A percentile compares a stretch with the other conserved stretches of the same genome.
Conservation (phyloP, 768 basidiomycete genomes). For the Phylloporus sp. region DNA sequence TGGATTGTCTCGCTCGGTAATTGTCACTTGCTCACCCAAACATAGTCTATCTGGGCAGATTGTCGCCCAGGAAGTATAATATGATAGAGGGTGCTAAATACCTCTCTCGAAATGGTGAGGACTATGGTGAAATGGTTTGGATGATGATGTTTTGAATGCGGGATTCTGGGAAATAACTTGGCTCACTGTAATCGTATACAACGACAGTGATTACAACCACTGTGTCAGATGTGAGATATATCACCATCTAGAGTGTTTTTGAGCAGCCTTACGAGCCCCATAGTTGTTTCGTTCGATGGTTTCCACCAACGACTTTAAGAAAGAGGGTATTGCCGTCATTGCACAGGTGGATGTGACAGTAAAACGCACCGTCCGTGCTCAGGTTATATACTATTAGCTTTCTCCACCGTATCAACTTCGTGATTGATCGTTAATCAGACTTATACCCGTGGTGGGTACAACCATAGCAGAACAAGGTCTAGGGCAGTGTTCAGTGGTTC, state of each 20-base stretch:
- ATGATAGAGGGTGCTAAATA: not conserved
- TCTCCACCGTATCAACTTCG: too few relatives aligned
- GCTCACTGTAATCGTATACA: conserved; percentile 1
- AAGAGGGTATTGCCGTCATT: too few relatives aligned
- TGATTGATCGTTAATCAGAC: too few relatives aligned
- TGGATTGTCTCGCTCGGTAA: not conserved
- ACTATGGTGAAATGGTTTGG: not conserved
- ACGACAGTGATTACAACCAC: not conserved
- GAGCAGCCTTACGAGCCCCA: not conserved
- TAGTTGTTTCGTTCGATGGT: not conserved
- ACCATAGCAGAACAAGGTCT: too few relatives aligned
- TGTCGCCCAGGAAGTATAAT: too few relatives aligned
- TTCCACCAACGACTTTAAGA: not conserved
- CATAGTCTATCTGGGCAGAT: not conserved
- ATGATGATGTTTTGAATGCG: too few relatives aligned
- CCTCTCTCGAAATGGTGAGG: conserved; percentile 1
- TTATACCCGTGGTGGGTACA: too few relatives aligned
- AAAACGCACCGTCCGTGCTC: too few relatives aligned
- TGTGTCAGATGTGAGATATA: not conserved
- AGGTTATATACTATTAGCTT: too few relatives aligned
- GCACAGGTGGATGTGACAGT: too few relatives aligned
- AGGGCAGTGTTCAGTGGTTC: too few relatives aligned
- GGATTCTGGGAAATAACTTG: not conserved
- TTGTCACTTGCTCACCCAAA: not conserved
- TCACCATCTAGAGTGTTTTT: not conserved